Evolutionary conservation across 257 asterid genomes (phyloP).

Genomic region (Solanum corneliomulleri): DNA sequence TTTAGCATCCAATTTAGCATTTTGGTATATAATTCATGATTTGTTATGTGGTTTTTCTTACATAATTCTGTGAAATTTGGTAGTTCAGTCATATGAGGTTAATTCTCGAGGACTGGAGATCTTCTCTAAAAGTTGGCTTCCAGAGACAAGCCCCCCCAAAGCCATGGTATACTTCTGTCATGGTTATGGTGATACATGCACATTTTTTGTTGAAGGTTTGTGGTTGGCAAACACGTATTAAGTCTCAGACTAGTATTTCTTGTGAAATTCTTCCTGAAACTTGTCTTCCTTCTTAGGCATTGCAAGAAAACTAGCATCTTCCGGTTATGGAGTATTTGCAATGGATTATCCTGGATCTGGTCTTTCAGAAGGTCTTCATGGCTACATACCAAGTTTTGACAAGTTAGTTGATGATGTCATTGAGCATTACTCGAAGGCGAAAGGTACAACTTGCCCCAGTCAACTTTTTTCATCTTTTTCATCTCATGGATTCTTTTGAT

Average conservation of each 20-base stretch:
- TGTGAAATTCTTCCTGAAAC: slow-evolving; percentile 1
- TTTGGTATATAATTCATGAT: background rate
- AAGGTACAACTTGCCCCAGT: slow-evolving; percentile 16
- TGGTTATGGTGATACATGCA: slow-evolving; percentile 41
- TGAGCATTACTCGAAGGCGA: slow-evolving; percentile 36
- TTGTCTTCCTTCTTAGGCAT: slow-evolving; percentile 29
- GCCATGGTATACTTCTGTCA: slow-evolving; percentile 51
- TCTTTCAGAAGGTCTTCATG: slow-evolving; percentile 49
- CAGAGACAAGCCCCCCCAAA: slow-evolving; percentile 15
- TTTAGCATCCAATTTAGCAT: background rate
- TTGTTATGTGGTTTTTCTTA: background rate
- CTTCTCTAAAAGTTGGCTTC: slow-evolving; percentile 35
- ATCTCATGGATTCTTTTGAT: background rate
- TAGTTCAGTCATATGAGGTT: slow-evolving; percentile 14
- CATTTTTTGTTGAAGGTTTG: slow-evolving; percentile 39
- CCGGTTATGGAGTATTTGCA: slow-evolving; percentile 14
- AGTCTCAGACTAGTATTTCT: slow-evolving; percentile 11
- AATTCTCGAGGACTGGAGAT: slow-evolving; percentile 28
- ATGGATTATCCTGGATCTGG: slow-evolving; percentile 50
- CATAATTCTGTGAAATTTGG: background rate
- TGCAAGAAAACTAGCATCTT: slow-evolving; percentile 22
- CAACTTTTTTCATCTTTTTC: background rate
- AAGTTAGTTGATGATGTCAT: slow-evolving; percentile 44
- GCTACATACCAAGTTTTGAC: slow-evolving; percentile 42
- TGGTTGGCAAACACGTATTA: background rate